Conservation (phyloP, 1,284 basidiomycete species). For the Phenoliferia sp. region DNA sequence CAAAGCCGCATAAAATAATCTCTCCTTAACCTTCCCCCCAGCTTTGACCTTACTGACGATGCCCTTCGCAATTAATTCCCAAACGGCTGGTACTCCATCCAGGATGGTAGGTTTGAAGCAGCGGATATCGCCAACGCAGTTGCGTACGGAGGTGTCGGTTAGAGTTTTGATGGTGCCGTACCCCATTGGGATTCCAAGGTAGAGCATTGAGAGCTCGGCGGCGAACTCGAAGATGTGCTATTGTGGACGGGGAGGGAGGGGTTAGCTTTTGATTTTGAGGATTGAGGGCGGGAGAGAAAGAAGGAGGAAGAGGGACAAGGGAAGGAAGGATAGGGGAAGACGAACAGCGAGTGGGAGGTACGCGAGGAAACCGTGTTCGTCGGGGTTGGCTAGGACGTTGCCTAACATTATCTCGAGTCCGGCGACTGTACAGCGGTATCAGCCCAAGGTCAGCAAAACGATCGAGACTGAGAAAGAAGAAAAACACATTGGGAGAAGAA, state of each 20-base stretch:
- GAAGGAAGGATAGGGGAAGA: conserved; percentile 46
- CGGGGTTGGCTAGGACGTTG: conserved; percentile 57
- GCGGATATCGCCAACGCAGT: conserved; percentile 83
- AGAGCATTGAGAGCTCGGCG: conserved; percentile 46
- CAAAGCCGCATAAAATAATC: conserved; percentile 66
- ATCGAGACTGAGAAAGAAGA: background rate
- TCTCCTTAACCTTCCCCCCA: conserved; percentile 63
- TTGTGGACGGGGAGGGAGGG: conserved; percentile 10
- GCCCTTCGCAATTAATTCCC: conserved; percentile 74
- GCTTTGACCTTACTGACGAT: conserved; percentile 69
- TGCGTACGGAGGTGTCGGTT: conserved; percentile 82
- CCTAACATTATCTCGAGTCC: conserved; percentile 71
- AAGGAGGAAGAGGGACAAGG: background rate
- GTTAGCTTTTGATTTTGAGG: conserved; percentile 9
- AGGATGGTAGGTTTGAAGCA: conserved; percentile 70
- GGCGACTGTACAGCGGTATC: conserved; percentile 50
- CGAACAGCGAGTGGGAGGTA: conserved; percentile 81
- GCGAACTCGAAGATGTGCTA: conserved; percentile 58
- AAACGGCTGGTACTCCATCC: conserved; percentile 69
- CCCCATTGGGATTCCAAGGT: background rate
- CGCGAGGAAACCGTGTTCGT: conserved; percentile 62
- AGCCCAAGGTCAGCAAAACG: background rate
- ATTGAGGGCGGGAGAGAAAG: background rate
- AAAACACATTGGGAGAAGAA: background rate
- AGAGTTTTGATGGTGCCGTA: conserved; percentile 93